Evolutionary conservation across 2,329 filamentous ascomycete genomes (phyloP).

Genomic region (Lasiodiplodia sp.): DNA sequence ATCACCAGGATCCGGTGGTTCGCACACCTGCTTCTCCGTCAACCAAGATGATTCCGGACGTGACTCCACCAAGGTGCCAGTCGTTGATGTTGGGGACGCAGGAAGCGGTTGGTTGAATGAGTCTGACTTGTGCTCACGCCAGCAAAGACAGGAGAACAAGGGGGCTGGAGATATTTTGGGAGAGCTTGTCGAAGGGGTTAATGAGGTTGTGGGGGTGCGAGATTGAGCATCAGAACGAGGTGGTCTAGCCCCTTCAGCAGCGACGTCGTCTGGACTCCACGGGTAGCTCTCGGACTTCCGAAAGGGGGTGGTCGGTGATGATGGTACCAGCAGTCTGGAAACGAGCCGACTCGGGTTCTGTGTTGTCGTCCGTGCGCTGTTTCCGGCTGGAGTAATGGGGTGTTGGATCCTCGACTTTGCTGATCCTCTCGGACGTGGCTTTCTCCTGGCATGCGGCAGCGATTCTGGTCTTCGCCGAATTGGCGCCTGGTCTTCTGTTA

Average conservation of each 20-base stretch:
- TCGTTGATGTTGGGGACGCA: not conserved
- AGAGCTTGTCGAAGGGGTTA: not conserved
- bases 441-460: not conserved
- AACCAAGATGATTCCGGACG: not conserved
- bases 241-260: not conserved
- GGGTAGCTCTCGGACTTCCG: not conserved
- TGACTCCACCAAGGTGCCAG: not conserved
- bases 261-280: not conserved
- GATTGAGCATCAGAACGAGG: not conserved
- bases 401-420: not conserved
- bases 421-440: not conserved
- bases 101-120: not conserved
- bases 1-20: not conserved
- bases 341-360: not conserved
- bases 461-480: not conserved
- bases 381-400: slow-evolving; percentile 2
- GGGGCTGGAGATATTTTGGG: not conserved
- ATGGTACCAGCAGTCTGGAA: not conserved
- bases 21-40: slow-evolving; percentile 1
- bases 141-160: slow-evolving; percentile 10
- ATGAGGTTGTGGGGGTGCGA: not conserved
- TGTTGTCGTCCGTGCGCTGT: not conserved
- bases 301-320: not conserved
- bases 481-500: not conserved
- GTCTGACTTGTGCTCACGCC: slow-evolving; percentile 6